Percentiles rank a stretch among this genome's conserved stretches.
Conservation (phyloP, 2,329 filamentous ascomycete genomes). For the Aspergillus amoenus region DNA sequence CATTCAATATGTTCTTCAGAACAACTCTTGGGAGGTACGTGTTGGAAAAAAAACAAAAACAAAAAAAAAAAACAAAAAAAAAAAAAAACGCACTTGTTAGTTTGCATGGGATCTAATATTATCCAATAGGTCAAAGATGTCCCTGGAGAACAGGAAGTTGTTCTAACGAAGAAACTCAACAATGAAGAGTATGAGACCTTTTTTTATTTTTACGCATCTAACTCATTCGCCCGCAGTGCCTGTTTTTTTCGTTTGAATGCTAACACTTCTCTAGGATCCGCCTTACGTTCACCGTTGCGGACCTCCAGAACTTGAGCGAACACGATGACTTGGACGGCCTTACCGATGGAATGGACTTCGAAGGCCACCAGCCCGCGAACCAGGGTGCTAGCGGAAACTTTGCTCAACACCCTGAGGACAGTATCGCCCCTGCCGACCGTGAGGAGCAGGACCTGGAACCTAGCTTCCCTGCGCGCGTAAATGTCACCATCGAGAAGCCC, state of each 20-base stretch:
- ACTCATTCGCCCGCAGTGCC: too few species aligned
- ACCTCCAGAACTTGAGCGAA: constrained; percentile 68
- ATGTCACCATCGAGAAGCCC: constrained; percentile 85
- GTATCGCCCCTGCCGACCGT: constrained; percentile 56
- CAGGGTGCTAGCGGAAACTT: constrained; percentile 52
- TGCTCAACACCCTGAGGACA: constrained; percentile 53
- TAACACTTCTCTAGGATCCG: constrained; percentile 59
- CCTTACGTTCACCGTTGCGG: constrained; percentile 80
- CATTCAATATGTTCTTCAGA: constrained; percentile 88
- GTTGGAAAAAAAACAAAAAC: not conserved
- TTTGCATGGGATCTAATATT: not conserved
- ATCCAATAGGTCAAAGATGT: constrained; percentile 63
- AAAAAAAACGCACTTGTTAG: not conserved
- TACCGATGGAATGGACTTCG: constrained; percentile 58
- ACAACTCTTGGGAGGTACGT: constrained; percentile 73
- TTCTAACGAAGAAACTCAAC: constrained; percentile 76
- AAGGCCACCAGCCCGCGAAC: constrained; percentile 56
- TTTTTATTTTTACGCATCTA: not conserved
- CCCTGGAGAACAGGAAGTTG: constrained; percentile 82
- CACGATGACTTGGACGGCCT: constrained; percentile 60
- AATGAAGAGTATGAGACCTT: constrained; percentile 72
- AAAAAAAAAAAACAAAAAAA: too few species aligned
- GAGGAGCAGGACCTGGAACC: constrained; percentile 52
- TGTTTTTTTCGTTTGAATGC: not conserved
- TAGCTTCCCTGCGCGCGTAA: constrained; percentile 76